These are phyloP conservation scores for Melaleuca alternifolia DNA, from an alignment of 345 rosid genomes.

Conservation along the genomic window DNA sequence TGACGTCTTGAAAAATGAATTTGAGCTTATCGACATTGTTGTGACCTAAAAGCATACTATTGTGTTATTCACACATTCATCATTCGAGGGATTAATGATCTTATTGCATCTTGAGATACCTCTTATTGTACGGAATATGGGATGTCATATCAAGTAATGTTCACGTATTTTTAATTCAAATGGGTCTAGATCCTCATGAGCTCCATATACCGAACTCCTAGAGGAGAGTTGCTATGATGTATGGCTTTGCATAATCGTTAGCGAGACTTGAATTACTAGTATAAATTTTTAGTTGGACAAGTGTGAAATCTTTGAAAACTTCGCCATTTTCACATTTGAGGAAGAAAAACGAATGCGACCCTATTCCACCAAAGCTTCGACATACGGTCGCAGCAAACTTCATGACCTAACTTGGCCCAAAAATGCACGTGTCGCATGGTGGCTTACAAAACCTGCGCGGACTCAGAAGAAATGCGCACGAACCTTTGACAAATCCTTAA, in stretches of 20 bases:
- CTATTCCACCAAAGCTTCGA: no score
- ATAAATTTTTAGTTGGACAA: no score
- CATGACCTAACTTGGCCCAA: no score
- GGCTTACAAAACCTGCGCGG: no score
- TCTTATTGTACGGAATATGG: background rate
- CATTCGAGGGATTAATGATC: rapidly evolving
- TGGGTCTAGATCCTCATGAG: background rate
- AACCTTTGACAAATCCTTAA: background rate
- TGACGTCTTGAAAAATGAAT: background rate
- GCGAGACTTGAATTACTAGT: no score
- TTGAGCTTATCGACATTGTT: background rate
- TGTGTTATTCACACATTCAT: background rate
- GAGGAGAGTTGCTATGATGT: background rate
- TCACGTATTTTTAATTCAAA: no score
- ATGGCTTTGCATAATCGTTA: background rate
- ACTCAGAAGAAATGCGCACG: no score
- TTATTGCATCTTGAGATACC: background rate
- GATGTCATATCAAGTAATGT: rapidly evolving
- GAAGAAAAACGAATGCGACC: background rate
- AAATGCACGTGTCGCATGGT: no score
- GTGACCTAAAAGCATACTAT: rapidly evolving
- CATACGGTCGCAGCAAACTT: no score
- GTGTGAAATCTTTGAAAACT: background rate
- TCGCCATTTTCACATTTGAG: background rate
- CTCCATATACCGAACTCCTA: background rate